Conservation (phyloP, 164 flowering plant genomes). For the Houttuynia cordata region DNA sequence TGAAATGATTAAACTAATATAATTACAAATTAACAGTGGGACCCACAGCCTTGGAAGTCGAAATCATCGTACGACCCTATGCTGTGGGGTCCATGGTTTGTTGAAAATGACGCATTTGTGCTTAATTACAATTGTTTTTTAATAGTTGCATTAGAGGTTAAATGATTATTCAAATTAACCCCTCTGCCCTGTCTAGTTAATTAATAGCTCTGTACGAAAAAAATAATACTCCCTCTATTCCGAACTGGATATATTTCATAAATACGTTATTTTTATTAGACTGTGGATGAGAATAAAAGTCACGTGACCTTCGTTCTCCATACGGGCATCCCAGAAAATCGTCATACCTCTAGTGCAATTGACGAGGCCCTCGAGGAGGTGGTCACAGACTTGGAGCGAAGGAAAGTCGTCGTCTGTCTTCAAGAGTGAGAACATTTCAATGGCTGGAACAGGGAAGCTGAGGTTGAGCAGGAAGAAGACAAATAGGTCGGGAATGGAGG, state of each 20-base stretch:
- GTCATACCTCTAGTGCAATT: not conserved
- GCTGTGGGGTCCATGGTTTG: not conserved
- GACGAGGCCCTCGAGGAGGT: slow-evolving; percentile 4
- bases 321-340: slow-evolving; percentile 11
- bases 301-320: too few relatives aligned
- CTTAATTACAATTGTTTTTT: too few relatives aligned
- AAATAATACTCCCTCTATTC: too few relatives aligned
- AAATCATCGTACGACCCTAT: not conserved
- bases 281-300: too few relatives aligned
- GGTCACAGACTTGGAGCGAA: not conserved
- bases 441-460: not conserved
- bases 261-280: too few relatives aligned
- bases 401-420: not conserved
- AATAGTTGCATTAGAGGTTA: too few relatives aligned
- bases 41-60: not conserved
- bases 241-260: too few relatives aligned
- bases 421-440: slow-evolving; percentile 3
- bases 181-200: too few relatives aligned
- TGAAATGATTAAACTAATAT: too few relatives aligned
- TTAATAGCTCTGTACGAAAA: too few relatives aligned
- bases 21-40: not conserved
- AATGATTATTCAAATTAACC: too few relatives aligned
- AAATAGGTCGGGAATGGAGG: slow-evolving; percentile 1
- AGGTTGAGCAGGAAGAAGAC: slow-evolving; percentile 2
- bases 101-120: not conserved